phyloP scores from a whole-genome alignment of 345 rosid genomes.

The Mercurialis annua region DNA sequence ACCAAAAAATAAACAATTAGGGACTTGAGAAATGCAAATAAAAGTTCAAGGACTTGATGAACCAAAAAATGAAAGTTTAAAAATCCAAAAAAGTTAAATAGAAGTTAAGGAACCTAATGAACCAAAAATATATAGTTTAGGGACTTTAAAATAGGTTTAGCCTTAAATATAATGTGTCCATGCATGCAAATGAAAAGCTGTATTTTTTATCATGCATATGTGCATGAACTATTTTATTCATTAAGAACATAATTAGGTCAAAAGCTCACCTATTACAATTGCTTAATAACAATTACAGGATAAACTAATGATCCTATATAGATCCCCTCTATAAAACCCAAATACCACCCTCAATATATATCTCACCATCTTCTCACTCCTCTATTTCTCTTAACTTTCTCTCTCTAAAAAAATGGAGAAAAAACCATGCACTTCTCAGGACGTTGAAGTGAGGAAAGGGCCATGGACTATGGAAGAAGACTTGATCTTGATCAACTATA shows the following conservation, averaged over 20 bases:
- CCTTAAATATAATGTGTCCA: conserved; percentile 2
- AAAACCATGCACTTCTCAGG: conserved; percentile 51
- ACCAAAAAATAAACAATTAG: no score
- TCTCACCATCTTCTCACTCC: conserved; percentile 13
- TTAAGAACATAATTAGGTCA: conserved; percentile 36
- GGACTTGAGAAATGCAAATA: no score
- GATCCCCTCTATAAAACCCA: conserved; percentile 35
- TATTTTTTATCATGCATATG: conserved; percentile 25
- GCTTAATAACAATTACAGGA: neutral
- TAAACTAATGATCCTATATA: conserved; percentile 2
- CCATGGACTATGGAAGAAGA: conserved; percentile 99
- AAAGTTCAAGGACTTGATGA: no score
- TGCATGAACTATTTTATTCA: conserved; percentile 26
- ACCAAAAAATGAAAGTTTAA: no score
- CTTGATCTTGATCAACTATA: conserved; percentile 78
- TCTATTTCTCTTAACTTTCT: conserved; percentile 2
- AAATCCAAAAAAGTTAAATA: no score
- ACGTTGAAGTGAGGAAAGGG: conserved; percentile 91
- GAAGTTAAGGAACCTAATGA: no score
- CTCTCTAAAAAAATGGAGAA: conserved; percentile 49
- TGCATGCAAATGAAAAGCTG: conserved; percentile 14
- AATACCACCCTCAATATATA: conserved; percentile 10
- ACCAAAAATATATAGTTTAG: no score
- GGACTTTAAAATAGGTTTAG: no score
- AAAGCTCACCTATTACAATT: conserved; percentile 2